Evolutionary conservation across 768 basidiomycete species (phyloP), one percentile per base, ranked within the genome.

Genomic region (Coprinellus aureogranulatus): DNA sequence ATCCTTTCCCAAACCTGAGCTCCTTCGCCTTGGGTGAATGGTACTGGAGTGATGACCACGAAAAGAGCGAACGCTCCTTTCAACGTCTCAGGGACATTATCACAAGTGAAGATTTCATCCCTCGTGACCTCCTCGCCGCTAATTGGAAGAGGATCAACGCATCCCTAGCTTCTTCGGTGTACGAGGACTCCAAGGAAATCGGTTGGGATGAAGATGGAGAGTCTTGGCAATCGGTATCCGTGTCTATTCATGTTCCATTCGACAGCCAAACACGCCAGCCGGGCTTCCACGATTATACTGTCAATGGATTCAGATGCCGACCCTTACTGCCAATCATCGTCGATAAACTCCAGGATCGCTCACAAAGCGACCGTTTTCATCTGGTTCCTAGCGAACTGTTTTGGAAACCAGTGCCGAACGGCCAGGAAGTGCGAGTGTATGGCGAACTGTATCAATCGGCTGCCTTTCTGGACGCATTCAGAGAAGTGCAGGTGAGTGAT

Each of bases 401-500:
- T 31, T 61, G 61, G 51, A 20, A 62, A n/a, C 55, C 57, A 22
- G 2, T 16, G 0, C 20, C 47, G 5, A 47, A 53, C 23, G 40
- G 5, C 28, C 34, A 25, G 4, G 39, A 55, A 1, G 63, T 69
- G 42, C 59, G 62, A 0, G 18, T 68, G 3, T 48, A 54, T 31
- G 30, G 44, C 14, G 65, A 70, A 31, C 23, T 66, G 1, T 70
- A 68, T 37, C 61, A 30, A 4, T 53, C 65, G 1, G 62, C 66
- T 47, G 55, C 55, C 0, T 70, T 65, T 41, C 14, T 61, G 22
- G 51, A 64, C 9, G 64, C 64, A 30, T 46, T 66, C 14, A 27
- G 47, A 9, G 54, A 39, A 23, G 37, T 58, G 9, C 31, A 50
- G 18, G 23, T 37, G 31, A 26, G 54, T 27, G 34, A 34, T 34